Base-by-base conservation (phyloP, 2,329 filamentous ascomycete species). In the Zymoseptoria tritici region DNA sequence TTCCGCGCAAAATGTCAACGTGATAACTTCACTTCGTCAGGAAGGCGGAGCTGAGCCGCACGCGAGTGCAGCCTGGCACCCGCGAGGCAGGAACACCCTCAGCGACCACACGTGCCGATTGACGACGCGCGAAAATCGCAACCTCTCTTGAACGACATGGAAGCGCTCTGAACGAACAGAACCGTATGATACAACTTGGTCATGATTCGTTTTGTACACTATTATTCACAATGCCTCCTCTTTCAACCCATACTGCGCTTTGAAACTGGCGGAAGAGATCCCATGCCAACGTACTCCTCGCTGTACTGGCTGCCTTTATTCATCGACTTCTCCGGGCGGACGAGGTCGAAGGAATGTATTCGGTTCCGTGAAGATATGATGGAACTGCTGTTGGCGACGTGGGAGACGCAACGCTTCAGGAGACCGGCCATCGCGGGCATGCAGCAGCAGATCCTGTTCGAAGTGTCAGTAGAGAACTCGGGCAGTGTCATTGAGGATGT, bases 381-480 rank as follows among this genome's bases (percentile, higher is more conserved):
- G 13, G 36, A 46, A 46, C 13, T 46, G 36, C 16, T 13, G 13
- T 16, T 13, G 36, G 36, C 36, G 36, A 46, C 36, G 16, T 46
- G 36, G 36, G 13, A 16, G 36, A 46, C 21, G 50, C 50, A 52
- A 20, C 50, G 50, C 20, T 52, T 52, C 16, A 52, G 20, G 3
- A 59, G 49, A 7, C 57, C 57, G 9, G 53, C 53, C 49, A 56
- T 59, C 20, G 57, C 57, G 21, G 57, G 57, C 57, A 59, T 59
- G 22, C 57, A 56, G 49, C 53, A 56, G 49, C 53, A 56, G 16
- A 59, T 52, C 50, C 36, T 46, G 13, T 13, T 46, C 5, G 13
- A n/a, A n/a, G 36, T 46, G 36, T 46, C 36, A 46, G 36, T 46
- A 11, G 16, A 46, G 5, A 46, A 1, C 16, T 13, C 16, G 36